Conservation (phyloP, 2,329 filamentous ascomycete species). For the Claviceps maximensis region DNA sequence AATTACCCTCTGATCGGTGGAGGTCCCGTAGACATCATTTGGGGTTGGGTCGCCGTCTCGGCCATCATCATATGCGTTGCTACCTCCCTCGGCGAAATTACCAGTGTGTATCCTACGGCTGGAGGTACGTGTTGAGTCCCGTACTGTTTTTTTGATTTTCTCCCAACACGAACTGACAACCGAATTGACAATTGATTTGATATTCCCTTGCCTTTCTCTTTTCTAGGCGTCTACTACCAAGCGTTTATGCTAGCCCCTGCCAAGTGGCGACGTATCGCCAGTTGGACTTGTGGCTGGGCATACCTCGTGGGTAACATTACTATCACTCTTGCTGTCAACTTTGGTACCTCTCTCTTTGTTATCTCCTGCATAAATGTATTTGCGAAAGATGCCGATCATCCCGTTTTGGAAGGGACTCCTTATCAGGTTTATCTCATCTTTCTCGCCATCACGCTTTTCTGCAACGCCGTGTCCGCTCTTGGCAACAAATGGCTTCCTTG, state of each 20-base stretch:
- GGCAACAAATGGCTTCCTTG: conserved; percentile 54
- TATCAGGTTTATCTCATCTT: conserved; percentile 64
- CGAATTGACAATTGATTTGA: background rate
- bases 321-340: conserved; percentile 73
- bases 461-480: conserved; percentile 51
- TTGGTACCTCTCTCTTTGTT: conserved; percentile 57
- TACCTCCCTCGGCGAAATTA: conserved; percentile 59
- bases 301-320: conserved; percentile 71
- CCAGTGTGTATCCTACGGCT: conserved; percentile 62
- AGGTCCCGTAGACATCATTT: conserved; percentile 56
- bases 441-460: conserved; percentile 51
- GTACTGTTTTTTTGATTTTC: too few relatives aligned
- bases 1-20: conserved; percentile 54
- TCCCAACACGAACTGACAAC: background rate
- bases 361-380: conserved; percentile 45
- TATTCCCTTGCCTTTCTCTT: background rate
- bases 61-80: conserved; percentile 59
- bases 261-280: conserved; percentile 46
- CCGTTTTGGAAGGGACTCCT: conserved; percentile 31
- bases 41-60: conserved; percentile 59
- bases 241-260: conserved; percentile 59
- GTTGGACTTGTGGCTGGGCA: conserved; percentile 63
- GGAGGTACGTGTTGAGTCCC: conserved; percentile 36
- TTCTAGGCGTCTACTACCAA: conserved; percentile 55
- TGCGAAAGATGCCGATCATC: conserved; percentile 27